Evolutionary conservation across 2,329 filamentous ascomycete species (phyloP).

Genomic region (Sporothrix protearum): DNA sequence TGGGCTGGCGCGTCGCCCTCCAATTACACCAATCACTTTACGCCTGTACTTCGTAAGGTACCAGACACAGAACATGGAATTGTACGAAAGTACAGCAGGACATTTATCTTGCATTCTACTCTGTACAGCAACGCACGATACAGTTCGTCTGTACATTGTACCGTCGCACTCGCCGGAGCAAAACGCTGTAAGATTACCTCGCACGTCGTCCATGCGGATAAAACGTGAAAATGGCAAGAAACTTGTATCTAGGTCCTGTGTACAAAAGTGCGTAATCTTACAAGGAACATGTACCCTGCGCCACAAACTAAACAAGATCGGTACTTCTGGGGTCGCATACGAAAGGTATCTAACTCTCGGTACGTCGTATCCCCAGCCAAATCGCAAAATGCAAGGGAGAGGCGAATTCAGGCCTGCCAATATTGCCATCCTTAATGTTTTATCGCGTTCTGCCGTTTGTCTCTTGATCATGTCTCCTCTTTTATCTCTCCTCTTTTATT

Average conservation of each 20-base stretch:
- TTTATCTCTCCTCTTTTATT: background rate
- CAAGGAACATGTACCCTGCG: background rate
- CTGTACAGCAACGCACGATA: background rate
- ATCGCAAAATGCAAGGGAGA: background rate
- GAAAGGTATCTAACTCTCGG: background rate
- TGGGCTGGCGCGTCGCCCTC: constrained; percentile 11
- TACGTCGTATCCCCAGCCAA: background rate
- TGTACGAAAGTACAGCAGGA: background rate
- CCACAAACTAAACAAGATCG: background rate
- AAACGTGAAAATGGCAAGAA: background rate
- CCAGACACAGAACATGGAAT: background rate
- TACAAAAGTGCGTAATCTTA: background rate
- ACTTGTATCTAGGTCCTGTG: background rate
- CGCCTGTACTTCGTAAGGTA: too few species aligned
- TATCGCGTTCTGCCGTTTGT: background rate
- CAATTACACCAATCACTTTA: background rate
- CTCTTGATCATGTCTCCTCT: background rate
- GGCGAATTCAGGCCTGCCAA: background rate
- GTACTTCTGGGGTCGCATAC: background rate
- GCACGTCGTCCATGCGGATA: background rate
- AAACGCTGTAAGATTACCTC: background rate
- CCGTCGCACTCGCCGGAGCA: background rate
- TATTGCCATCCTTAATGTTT: background rate
- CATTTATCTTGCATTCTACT: background rate
- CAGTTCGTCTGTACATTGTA: background rate